These are phyloP conservation scores for Mycena pura DNA, from an alignment of 768 basidiomycete genomes.

Conservation along the genomic window DNA sequence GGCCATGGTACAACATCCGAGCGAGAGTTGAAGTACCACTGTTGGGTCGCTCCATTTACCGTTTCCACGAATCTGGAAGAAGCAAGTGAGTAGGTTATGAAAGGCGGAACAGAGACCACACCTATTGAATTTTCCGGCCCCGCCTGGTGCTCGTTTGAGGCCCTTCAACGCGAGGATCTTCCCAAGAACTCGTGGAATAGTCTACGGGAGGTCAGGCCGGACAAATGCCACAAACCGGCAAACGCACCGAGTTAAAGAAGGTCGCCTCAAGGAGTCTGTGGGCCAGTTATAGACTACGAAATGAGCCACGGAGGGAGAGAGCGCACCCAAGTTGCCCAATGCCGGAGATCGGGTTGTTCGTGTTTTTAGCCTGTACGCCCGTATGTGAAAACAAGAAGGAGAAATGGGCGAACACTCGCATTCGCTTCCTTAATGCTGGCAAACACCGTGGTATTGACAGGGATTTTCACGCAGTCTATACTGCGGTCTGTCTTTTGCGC, in stretches of 20 bases:
- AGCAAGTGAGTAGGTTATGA: background rate
- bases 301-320: conserved; percentile 7
- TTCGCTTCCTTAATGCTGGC: conserved; percentile 47
- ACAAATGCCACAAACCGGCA: background rate
- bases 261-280: conserved; percentile 40
- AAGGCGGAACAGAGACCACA: conserved; percentile 26
- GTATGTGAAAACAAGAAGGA: background rate
- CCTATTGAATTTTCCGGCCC: conserved; percentile 47
- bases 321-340: conserved; percentile 38
- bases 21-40: conserved; percentile 35
- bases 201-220: conserved; percentile 35
- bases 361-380: no score
- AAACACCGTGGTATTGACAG: conserved; percentile 41
- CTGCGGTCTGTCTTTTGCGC: conserved; percentile 33
- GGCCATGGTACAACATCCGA: conserved; percentile 51
- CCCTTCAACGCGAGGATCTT: conserved; percentile 52
- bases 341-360: conserved; percentile 39
- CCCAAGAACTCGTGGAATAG: conserved; percentile 50
- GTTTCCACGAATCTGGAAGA: conserved; percentile 42
- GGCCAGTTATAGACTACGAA: background rate
- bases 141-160: conserved; percentile 44
- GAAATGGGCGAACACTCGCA: conserved; percentile 39
- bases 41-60: conserved; percentile 34
- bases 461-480: conserved; percentile 35
- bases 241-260: conserved; percentile 49